Evolutionary conservation across 208 protist genomes (phyloP).

Genomic region (Trypanosoma boissoni): DNA sequence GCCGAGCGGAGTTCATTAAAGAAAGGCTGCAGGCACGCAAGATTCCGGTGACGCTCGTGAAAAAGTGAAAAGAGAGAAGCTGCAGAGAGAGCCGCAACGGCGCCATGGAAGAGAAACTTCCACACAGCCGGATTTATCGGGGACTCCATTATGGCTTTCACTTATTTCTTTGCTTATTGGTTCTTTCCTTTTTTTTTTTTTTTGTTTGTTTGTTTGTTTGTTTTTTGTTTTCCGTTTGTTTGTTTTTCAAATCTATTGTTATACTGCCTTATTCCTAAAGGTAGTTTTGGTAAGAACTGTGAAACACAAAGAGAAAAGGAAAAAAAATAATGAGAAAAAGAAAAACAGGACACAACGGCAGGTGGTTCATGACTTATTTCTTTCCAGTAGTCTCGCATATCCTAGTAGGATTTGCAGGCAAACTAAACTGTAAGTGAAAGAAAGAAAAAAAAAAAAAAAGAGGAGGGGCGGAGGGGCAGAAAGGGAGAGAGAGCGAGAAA

Average conservation of each 20-base stretch:
- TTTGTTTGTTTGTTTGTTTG: slow-evolving; percentile 1
- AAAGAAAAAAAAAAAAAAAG: background rate
- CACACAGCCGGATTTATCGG: slow-evolving; percentile 77
- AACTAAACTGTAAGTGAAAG: slow-evolving; percentile 2
- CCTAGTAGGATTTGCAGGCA: no score
- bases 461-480: background rate
- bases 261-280: background rate
- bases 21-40: slow-evolving; percentile 26
- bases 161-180: background rate
- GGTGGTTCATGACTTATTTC: no score
- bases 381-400: no score
- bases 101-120: slow-evolving; percentile 65
- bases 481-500: slow-evolving; percentile 5
- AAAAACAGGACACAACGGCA: background rate
- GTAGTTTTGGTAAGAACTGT: background rate
- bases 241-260: background rate
- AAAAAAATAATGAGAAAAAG: slow-evolving; percentile 3
- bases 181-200: background rate
- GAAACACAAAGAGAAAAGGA: background rate
- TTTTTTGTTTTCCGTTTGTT: slow-evolving; percentile 5
- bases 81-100: slow-evolving; percentile 41
- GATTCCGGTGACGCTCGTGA: slow-evolving; percentile 70
- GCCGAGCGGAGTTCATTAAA: slow-evolving; percentile 40
- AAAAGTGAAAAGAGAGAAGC: slow-evolving; percentile 73
- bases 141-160: slow-evolving; percentile 58